Evolutionary conservation across 305 asterid species (phyloP), one percentile per base, ranked within the genome.

Genomic region (Fraxinus floribunda): DNA sequence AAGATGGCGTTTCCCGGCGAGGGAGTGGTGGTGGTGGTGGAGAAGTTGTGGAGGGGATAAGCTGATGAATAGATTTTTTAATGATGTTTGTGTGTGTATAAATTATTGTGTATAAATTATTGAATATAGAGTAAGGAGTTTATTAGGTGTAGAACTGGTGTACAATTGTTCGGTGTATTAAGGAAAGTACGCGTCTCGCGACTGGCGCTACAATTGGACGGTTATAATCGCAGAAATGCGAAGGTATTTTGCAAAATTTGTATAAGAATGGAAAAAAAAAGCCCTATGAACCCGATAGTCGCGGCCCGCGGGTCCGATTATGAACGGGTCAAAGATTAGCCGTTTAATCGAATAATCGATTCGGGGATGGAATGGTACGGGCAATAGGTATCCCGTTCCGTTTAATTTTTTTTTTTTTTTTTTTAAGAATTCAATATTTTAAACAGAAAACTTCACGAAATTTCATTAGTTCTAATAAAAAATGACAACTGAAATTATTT

Each of bases 1-100:
- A 30, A 36, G 16, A 0, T 8, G 4, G 68, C 1, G 60, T 55
- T 82, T 85, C 32, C 88, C 90, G 90, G 91, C 89, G 86, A 80
- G 85, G 80, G 80, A 75, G 87, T 8, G 82, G 84, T 6, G 77
- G 79, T 24, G 80, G 70, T 68, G 83, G 68, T 41, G 16, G 46
- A 8, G 46, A 44, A 11, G 85, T 3, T 82, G 76, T 24, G 79
- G 71, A 75, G 83, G 68, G 68, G 90, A 85, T 87, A 87, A 87
- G 89, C 80, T 82, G 62, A 80, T 76, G 4, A 39, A 77, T 44
- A 20, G 30, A 18, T 5, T 62, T 62, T 62, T 62, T 62, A 62
- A 18, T 8, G 20, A 6, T 62, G 10, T 62, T 57, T 20, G 2
- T 1, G 22, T 18, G 24, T 57, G 0, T 2, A 57, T 16, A 57